phyloP scores from a whole-genome alignment of 257 asterid species.

The Solanum corneliomulleri region DNA sequence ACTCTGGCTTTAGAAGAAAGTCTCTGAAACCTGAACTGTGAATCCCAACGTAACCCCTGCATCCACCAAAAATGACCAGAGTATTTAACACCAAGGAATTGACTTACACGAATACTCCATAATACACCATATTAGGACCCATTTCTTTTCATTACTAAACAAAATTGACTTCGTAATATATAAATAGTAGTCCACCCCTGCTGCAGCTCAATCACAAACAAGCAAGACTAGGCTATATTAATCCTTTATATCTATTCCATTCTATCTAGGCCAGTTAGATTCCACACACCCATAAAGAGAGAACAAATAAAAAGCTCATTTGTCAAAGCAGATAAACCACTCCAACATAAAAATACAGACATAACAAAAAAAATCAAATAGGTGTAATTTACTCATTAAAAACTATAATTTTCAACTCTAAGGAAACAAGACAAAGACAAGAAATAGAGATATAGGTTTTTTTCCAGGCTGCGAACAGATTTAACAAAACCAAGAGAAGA shows the following conservation, averaged over 20 bases:
- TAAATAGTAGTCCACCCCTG: background rate
- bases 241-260: background rate
- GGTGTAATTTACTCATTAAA: background rate
- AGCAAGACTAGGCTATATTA: background rate
- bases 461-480: background rate
- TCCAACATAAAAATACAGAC: background rate
- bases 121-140: background rate
- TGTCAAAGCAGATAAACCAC: background rate
- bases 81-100: background rate
- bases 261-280: background rate
- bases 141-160: background rate
- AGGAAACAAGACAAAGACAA: background rate
- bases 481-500: background rate
- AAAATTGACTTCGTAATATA: background rate
- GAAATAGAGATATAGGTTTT: background rate
- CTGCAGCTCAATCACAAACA: background rate
- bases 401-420: background rate
- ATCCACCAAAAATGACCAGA: background rate
- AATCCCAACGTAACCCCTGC: conserved; percentile 36
- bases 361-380: background rate
- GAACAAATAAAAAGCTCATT: background rate
- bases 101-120: background rate
- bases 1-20: conserved; percentile 38
- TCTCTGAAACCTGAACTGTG: conserved; percentile 47
- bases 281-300: background rate